A percentile compares a stretch with the other conserved stretches of the same genome.
phyloP scores from a whole-genome alignment of 129 eudicot species.

The carrot (Daucus carota) region DH1_v3.0 NC_030387.2:4997501-4998000 shows the following conservation, averaged over 20 bases:
- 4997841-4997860: constrained; percentile 30
- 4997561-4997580: constrained; percentile 49
- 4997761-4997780: constrained; percentile 16
- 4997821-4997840: constrained; percentile 29
- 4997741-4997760: constrained; percentile 34
- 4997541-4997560: too few relatives aligned
- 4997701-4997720: constrained; percentile 16
- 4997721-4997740: constrained; percentile 45
- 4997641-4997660: constrained; percentile 33
- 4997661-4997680: constrained; percentile 27
- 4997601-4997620: constrained; percentile 41
- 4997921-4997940: constrained; percentile 11
- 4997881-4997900: neutral
- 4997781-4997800: constrained; percentile 17
- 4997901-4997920: neutral
- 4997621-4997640: constrained; percentile 35
- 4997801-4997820: constrained; percentile 55
- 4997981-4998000: constrained; percentile 33
- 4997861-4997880: constrained; percentile 5
- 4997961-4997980: constrained; percentile 51
- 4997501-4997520: too few relatives aligned
- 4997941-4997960: constrained; percentile 1
- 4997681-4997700: constrained; percentile 15
- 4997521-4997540: too few relatives aligned
- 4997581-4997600: constrained; percentile 64